These are phyloP conservation scores for Aspergillus pseudonomiae DNA, from an alignment of 2,329 filamentous ascomycete genomes.

Conservation along the genomic window DNA sequence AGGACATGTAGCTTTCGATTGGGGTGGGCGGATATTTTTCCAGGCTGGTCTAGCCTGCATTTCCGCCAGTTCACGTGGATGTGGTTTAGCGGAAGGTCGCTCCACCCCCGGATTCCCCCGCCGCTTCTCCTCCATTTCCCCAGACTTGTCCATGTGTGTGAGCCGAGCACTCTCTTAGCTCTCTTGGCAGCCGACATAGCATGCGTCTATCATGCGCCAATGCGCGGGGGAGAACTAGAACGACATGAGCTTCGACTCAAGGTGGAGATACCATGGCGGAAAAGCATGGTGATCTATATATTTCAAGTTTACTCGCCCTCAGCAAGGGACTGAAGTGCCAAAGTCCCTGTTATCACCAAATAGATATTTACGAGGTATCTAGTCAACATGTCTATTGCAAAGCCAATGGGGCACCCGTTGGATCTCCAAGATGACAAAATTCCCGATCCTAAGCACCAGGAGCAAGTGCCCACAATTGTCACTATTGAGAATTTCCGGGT, in stretches of 20 bases:
- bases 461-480: slow-evolving; percentile 16
- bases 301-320: not conserved
- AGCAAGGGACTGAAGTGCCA: not conserved
- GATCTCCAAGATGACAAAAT: slow-evolving; percentile 8
- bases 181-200: not conserved
- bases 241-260: not conserved
- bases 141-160: not conserved
- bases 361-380: not conserved
- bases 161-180: not conserved
- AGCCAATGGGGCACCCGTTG: not conserved
- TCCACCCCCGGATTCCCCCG: not conserved
- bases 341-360: too few relatives aligned
- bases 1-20: not conserved
- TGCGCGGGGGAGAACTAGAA: not conserved
- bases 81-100: not conserved
- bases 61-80: not conserved
- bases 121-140: not conserved
- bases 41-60: not conserved
- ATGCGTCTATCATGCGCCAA: not conserved
- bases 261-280: not conserved
- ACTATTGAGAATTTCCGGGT: slow-evolving; percentile 34
- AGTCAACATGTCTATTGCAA: not conserved
- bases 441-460: slow-evolving; percentile 4
- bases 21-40: not conserved
- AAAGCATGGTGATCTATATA: not conserved